Evolutionary conservation across 768 basidiomycete species (phyloP).

Genomic region (Tubosaeta sp.): DNA sequence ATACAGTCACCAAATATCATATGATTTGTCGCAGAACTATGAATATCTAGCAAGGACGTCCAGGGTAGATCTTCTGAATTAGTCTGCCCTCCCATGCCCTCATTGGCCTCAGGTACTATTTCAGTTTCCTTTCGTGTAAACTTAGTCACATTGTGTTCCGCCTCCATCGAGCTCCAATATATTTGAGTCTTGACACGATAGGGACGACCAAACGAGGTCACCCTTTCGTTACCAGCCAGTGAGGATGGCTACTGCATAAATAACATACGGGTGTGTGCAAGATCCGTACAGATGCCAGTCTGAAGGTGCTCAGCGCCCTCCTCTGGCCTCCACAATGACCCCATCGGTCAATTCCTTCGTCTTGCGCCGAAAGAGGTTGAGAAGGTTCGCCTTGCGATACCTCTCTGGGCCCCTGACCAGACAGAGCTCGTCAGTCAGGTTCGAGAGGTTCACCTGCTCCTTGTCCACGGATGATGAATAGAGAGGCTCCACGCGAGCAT

Average conservation of each 20-base stretch:
- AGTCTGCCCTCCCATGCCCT: too few species aligned
- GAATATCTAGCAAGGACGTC: too few species aligned
- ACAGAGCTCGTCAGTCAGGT: conserved; percentile 20
- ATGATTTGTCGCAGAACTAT: too few species aligned
- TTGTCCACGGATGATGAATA: neutral
- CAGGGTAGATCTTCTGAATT: too few species aligned
- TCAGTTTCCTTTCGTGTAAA: too few species aligned
- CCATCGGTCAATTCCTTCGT: conserved; percentile 3
- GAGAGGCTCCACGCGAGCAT: conserved; percentile 11
- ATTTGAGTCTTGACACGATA: too few species aligned
- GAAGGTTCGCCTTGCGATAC: conserved; percentile 9
- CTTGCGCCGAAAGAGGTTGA: conserved; percentile 15
- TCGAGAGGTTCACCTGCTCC: conserved; percentile 2
- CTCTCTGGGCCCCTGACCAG: conserved; percentile 21
- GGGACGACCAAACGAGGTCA: too few species aligned
- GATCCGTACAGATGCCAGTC: neutral
- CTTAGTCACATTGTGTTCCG: too few species aligned
- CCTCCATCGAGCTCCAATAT: too few species aligned
- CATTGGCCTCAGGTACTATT: too few species aligned
- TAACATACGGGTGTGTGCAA: neutral
- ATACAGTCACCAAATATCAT: too few species aligned
- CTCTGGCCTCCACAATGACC: neutral
- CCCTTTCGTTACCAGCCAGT: too few species aligned
- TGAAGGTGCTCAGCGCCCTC: neutral
- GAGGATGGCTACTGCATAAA: neutral